Conservation (phyloP, 106 monocot species). For the Acorus gramineus region DNA sequence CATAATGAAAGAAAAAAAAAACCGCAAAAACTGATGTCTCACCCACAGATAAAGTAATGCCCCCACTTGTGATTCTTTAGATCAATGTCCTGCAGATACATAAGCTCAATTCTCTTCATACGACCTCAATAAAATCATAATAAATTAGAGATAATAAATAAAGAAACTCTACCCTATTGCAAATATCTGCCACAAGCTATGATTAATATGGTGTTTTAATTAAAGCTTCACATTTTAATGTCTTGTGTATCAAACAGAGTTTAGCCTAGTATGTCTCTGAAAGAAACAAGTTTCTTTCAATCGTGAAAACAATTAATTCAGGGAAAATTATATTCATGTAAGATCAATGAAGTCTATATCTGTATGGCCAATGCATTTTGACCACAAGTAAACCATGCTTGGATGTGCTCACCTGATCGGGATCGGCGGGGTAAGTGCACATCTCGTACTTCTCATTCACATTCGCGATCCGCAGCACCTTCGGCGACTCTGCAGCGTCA, state of each 20-base stretch:
- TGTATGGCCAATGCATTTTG: no score
- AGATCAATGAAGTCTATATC: no score
- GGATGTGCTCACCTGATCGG: slow-evolving; percentile 9
- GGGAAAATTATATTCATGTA: no score
- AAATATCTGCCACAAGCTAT: no score
- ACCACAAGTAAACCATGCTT: no score
- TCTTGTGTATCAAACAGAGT: no score
- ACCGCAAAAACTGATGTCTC: slow-evolving; percentile 13
- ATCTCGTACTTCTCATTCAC: slow-evolving; percentile 15
- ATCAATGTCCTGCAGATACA: slow-evolving; percentile 66
- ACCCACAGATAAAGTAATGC: slow-evolving; percentile 97
- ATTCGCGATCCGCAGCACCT: slow-evolving; percentile 54
- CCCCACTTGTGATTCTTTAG: slow-evolving; percentile 95
- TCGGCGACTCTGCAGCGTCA: neutral
- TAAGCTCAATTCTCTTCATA: neutral
- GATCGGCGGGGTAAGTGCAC: neutral
- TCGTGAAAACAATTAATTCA: no score
- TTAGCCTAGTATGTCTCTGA: no score
- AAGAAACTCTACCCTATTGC: no score
- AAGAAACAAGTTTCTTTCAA: no score
- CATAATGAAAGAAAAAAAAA: neutral
- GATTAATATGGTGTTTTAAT: no score
- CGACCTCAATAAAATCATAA: neutral
- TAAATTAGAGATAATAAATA: neutral
- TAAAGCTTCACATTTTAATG: no score